Conservation (phyloP, 139 green algal genomes). For the Coelastrella sp. region DNA sequence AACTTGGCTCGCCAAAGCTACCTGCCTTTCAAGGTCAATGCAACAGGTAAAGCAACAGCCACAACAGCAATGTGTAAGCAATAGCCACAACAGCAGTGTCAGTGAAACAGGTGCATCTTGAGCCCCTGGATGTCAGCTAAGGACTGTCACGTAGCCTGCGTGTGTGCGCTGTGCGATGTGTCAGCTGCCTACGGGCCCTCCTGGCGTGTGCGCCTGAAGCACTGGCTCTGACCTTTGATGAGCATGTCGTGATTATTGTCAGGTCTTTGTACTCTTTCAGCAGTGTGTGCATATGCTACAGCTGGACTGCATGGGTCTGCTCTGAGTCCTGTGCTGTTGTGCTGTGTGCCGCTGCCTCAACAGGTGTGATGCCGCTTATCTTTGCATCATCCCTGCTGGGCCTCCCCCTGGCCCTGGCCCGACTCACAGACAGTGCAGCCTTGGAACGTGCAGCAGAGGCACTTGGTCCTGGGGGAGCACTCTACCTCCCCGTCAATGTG, state of each 20-base stretch:
- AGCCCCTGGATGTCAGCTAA: neutral
- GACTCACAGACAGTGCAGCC: slow-evolving; percentile 76
- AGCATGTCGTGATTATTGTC: no score
- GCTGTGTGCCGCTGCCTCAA: neutral
- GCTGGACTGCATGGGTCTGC: neutral
- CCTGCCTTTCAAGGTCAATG: slow-evolving; percentile 97
- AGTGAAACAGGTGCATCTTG: slow-evolving; percentile 45
- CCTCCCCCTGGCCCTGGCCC: slow-evolving; percentile 83
- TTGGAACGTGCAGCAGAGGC: slow-evolving; percentile 71
- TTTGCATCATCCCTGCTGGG: slow-evolving; percentile 96
- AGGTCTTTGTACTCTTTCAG: neutral
- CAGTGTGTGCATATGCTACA: neutral
- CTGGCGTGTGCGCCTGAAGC: no score
- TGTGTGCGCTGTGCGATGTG: neutral
- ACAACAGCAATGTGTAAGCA: neutral
- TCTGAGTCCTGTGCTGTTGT: no score
- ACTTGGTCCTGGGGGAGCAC: slow-evolving; percentile 80
- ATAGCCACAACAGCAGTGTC: neutral
- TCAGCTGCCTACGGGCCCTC: neutral
- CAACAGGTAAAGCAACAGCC: slow-evolving; percentile 46
- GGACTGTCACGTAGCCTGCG: neutral
- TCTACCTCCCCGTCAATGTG: slow-evolving; percentile 93
- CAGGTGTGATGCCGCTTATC: slow-evolving; percentile 99
- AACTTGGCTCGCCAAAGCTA: slow-evolving; percentile 87
- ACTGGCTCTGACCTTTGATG: no score